Base-by-base conservation (phyloP, 306 rosid genomes). In the Inga oerstediana region DNA sequence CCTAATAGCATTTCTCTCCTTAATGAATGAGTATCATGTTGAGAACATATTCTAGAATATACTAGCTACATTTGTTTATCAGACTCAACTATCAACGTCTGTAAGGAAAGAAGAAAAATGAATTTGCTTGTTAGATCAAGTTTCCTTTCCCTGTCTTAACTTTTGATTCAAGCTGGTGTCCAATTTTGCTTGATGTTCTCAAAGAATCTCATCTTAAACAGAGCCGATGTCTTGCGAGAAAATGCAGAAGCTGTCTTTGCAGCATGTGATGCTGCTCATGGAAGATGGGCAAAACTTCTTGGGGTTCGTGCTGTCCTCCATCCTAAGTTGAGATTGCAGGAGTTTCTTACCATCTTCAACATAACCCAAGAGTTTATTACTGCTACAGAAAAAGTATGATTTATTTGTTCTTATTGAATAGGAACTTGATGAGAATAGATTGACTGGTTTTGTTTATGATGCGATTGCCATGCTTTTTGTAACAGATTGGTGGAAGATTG, bases 241-340 rank as follows among this genome's bases (percentile, higher is more conserved):
- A 97, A 97, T 88, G 93, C 99, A 88, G 99, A 94, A 97, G 99
- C 99, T 71, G 97, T 97, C 86, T 93, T 97, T 90, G 99, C 99
- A 78, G 99, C 99, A 68, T 97, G 98, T 82, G 99, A 97, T 91
- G 97, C 97, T 88, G 98, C 99, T 82, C 99, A 97, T 84, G 99
- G 99, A 86, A 91, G 99, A 90, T 97, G 99, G 99, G 99, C 99
- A 2, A 97, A 97, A 87, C 93, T 97, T 81, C 97, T 97, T 72
- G 99, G 99, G 72, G 99, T 97, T 78, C 98, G 99, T 84, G 95
- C 94, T 83, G 83, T 88, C 72, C 94, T 97, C 73, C 99, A 97
- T 90, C 99, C 99, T 17, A 97, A 85, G 90, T 89, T 97, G 92
- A 97, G 90, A 88, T 82, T 97, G 85, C 99, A 88, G 89, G 99